Conservation (phyloP, 805 yeast genomes). For the Brettanomyces bruxellensis region DNA sequence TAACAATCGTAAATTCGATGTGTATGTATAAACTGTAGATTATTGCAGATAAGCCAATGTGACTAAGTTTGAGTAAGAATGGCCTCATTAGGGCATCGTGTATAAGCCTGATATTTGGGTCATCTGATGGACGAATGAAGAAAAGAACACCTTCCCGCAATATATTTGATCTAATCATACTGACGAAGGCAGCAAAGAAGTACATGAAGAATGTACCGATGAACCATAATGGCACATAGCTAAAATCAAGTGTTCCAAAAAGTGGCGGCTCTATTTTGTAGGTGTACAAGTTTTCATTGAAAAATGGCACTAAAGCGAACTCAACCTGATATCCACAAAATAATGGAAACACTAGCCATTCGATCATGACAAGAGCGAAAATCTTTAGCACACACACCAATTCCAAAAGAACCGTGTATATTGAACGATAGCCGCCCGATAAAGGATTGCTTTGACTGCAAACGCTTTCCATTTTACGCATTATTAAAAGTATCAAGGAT, state of each 20-base stretch:
- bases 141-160: constrained; percentile 84
- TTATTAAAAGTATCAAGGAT: constrained; percentile 4
- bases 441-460: constrained; percentile 34
- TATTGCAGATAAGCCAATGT: constrained; percentile 63
- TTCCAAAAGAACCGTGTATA: constrained; percentile 46
- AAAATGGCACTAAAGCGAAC: constrained; percentile 54
- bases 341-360: constrained; percentile 77
- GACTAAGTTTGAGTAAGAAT: constrained; percentile 57
- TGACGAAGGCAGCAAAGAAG: constrained; percentile 74
- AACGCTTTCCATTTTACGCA: constrained; percentile 19
- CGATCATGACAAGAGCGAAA: constrained; percentile 63
- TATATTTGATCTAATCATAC: constrained; percentile 65
- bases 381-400: constrained; percentile 62
- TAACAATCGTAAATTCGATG: constrained; percentile 63
- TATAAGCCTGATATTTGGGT: constrained; percentile 77
- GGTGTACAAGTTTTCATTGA: constrained; percentile 17
- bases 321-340: constrained; percentile 77
- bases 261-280: constrained; percentile 6
- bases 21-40: constrained; percentile 68
- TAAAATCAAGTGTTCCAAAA: neutral
- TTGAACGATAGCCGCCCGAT: constrained; percentile 38
- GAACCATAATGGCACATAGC: constrained; percentile 36
- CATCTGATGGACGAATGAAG: constrained; percentile 91
- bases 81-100: constrained; percentile 84
- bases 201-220: constrained; percentile 84